Evolutionary conservation across 2,329 filamentous ascomycete species (phyloP).

Genomic region (Cytospora piceae): DNA sequence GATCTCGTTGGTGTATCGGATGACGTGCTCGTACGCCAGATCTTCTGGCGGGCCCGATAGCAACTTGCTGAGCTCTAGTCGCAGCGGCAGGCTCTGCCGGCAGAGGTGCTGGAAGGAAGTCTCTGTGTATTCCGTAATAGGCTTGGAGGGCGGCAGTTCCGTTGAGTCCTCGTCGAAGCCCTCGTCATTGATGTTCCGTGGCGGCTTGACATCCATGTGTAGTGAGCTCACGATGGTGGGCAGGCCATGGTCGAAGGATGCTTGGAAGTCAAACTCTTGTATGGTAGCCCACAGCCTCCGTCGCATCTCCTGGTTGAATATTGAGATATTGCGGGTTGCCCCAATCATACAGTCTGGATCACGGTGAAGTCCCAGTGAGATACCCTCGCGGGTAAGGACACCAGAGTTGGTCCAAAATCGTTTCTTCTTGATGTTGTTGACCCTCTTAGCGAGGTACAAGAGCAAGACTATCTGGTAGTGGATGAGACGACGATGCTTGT

Average conservation of each 20-base stretch:
- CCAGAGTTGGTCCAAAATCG: slow-evolving; percentile 64
- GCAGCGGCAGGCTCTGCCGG: slow-evolving; percentile 58
- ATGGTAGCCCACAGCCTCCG: slow-evolving; percentile 64
- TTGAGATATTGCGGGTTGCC: slow-evolving; percentile 51
- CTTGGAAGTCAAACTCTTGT: slow-evolving; percentile 65
- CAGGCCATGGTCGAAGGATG: slow-evolving; percentile 63
- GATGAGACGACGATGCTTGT: slow-evolving; percentile 63
- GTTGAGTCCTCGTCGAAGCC: slow-evolving; percentile 59
- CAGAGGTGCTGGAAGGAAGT: slow-evolving; percentile 63
- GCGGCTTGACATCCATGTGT: slow-evolving; percentile 58
- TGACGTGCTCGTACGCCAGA: slow-evolving; percentile 64
- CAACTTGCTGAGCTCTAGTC: slow-evolving; percentile 60
- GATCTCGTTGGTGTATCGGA: slow-evolving; percentile 63
- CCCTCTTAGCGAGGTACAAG: slow-evolving; percentile 62
- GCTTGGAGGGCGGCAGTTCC: slow-evolving; percentile 55
- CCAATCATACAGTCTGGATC: slow-evolving; percentile 58
- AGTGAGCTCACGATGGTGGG: slow-evolving; percentile 62
- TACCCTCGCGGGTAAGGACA: slow-evolving; percentile 59
- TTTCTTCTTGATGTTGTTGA: slow-evolving; percentile 69
- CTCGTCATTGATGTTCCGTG: slow-evolving; percentile 61
- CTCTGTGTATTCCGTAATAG: slow-evolving; percentile 58
- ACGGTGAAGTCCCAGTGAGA: slow-evolving; percentile 62
- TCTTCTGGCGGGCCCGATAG: slow-evolving; percentile 58
- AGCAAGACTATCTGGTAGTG: slow-evolving; percentile 65
- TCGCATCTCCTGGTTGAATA: slow-evolving; percentile 66